A percentile compares a stretch with the other conserved stretches of the same genome.
phyloP scores from a whole-genome alignment of 2,329 filamentous ascomycete species.

The Xylariaceae sp. region DNA sequence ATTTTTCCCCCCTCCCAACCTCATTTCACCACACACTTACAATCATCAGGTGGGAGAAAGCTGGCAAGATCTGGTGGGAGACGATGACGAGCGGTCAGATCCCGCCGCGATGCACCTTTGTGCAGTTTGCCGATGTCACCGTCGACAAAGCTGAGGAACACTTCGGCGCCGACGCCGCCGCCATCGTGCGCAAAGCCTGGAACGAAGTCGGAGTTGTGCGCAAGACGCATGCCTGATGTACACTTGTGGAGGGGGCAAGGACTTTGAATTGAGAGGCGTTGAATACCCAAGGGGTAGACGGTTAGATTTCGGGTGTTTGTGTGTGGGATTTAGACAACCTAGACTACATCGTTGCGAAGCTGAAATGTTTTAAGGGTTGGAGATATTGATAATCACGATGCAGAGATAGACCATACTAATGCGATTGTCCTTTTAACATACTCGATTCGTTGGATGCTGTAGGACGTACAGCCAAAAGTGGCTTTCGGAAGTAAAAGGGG shows the following conservation, averaged over 20 bases:
- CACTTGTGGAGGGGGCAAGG: too few relatives aligned
- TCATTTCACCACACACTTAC: neutral
- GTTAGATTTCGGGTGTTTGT: neutral
- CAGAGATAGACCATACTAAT: too few relatives aligned
- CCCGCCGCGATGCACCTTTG: constrained; percentile 39
- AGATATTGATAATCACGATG: neutral
- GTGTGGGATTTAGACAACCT: neutral
- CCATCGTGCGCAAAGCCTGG: constrained; percentile 44
- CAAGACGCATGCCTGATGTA: constrained; percentile 24
- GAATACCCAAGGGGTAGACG: too few relatives aligned
- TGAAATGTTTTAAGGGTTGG: neutral
- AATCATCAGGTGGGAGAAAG: constrained; percentile 45
- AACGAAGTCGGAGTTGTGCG: constrained; percentile 41
- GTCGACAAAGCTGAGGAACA: constrained; percentile 41
- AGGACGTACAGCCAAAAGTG: too few relatives aligned
- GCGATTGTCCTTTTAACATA: too few relatives aligned
- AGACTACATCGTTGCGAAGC: neutral
- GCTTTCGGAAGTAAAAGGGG: too few relatives aligned
- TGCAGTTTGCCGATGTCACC: constrained; percentile 46
- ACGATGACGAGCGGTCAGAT: constrained; percentile 42
- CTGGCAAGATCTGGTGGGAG: constrained; percentile 50
- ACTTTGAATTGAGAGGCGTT: too few relatives aligned
- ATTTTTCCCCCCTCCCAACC: too few relatives aligned
- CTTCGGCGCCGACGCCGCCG: constrained; percentile 39
- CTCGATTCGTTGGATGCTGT: too few relatives aligned